phyloP scores from a whole-genome alignment of 2,329 filamentous ascomycete species.

The Ilyonectria mors-panacis region DNA sequence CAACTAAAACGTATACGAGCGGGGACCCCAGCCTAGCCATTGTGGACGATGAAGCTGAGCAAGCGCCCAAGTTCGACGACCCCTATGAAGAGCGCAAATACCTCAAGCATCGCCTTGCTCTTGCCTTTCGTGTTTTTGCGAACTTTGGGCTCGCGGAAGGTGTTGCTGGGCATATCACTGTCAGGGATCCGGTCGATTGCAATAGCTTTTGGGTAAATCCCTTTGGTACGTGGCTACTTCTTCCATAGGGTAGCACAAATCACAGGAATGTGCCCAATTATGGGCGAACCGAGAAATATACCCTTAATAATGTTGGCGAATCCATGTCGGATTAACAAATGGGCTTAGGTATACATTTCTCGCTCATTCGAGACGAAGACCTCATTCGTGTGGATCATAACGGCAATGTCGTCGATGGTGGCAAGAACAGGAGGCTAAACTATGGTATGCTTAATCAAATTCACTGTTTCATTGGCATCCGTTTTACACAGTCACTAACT shows the following conservation, averaged over 20 bases:
- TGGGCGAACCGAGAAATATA: no score
- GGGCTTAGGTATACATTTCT: slow-evolving; percentile 64
- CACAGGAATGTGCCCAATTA: no score
- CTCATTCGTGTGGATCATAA: slow-evolving; percentile 76
- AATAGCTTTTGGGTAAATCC: slow-evolving; percentile 78
- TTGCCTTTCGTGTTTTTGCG: slow-evolving; percentile 71
- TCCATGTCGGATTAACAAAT: no score
- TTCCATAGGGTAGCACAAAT: no score
- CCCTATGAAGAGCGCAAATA: slow-evolving; percentile 63
- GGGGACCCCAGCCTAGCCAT: neutral
- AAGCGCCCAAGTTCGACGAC: slow-evolving; percentile 40
- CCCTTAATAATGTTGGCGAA: no score
- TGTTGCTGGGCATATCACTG: slow-evolving; percentile 76
- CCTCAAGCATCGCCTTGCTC: slow-evolving; percentile 67
- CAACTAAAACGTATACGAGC: neutral
- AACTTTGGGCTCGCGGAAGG: slow-evolving; percentile 73
- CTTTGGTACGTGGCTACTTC: slow-evolving; percentile 59
- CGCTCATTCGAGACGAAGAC: slow-evolving; percentile 74
- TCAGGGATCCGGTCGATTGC: slow-evolving; percentile 74
- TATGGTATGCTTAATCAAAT: slow-evolving; percentile 20
- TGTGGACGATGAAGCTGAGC: neutral
- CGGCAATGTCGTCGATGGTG: slow-evolving; percentile 75
- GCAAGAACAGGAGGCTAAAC: slow-evolving; percentile 55
- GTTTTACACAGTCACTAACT: neutral
- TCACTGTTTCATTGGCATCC: neutral